Conservation (phyloP, 1,284 basidiomycete species). For the Rhodotorula sp. region DNA sequence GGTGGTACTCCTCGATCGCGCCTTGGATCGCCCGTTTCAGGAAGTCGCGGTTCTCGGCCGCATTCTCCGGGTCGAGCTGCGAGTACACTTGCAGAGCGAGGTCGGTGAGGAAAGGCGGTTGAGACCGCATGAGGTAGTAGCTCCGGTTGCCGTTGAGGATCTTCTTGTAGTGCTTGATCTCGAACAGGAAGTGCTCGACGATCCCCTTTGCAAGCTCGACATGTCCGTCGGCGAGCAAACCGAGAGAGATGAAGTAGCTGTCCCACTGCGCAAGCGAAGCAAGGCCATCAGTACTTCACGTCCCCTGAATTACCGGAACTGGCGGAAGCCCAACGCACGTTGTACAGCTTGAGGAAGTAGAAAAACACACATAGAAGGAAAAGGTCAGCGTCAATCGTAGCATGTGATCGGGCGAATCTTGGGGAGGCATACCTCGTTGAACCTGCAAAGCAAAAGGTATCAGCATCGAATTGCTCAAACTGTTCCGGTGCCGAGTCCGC, state of each 20-base stretch:
- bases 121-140: conserved; percentile 91
- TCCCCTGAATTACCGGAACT: too few relatives aligned
- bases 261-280: conserved; percentile 69
- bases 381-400: neutral
- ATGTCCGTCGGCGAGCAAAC: conserved; percentile 89
- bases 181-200: conserved; percentile 98
- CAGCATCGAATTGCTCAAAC: neutral
- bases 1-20: conserved; percentile 98
- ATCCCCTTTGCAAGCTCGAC: conserved; percentile 92
- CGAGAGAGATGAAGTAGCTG: conserved; percentile 90
- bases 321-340: conserved; percentile 9
- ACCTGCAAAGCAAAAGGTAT: conserved; percentile 47
- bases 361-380: too few relatives aligned
- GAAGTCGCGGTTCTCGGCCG: conserved; percentile 81
- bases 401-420: too few relatives aligned
- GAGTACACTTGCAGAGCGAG: conserved; percentile 98
- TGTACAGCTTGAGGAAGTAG: conserved; percentile 28
- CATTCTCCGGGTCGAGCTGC: conserved; percentile 80
- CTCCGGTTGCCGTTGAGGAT: conserved; percentile 51
- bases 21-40: conserved; percentile 91
- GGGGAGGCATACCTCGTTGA: conserved; percentile 80
- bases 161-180: conserved; percentile 64
- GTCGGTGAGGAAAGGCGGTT: conserved; percentile 97
- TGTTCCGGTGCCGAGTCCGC: neutral
- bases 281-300: neutral